These are phyloP conservation scores for Histomonas meleagridis DNA, from an alignment of 208 protist genomes.

Conservation along the genomic window DNA sequence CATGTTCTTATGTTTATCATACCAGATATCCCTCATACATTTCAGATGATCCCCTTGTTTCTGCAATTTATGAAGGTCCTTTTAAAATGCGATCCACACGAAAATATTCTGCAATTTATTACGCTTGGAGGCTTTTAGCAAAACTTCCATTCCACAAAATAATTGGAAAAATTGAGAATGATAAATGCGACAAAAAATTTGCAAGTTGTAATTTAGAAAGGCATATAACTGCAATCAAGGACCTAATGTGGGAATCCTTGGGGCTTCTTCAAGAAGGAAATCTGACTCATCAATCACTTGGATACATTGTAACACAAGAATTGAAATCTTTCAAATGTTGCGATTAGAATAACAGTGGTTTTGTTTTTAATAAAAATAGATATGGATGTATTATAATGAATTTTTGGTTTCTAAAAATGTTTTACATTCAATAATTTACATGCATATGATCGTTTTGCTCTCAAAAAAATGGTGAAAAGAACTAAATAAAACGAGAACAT, in stretches of 20 bases:
- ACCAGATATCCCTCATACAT: neutral
- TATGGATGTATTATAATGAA: too few species aligned
- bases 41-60: neutral
- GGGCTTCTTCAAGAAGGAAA: neutral
- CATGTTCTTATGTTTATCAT: neutral
- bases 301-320: neutral
- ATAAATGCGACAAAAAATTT: neutral
- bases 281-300: neutral
- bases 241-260: neutral
- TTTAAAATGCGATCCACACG: neutral
- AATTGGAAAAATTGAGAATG: neutral
- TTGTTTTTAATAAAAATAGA: too few species aligned
- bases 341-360: too few species aligned
- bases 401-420: too few species aligned
- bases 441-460: too few species aligned
- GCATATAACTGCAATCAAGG: neutral
- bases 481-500: too few species aligned
- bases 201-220: neutral
- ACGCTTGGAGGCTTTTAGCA: neutral
- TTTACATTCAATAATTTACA: too few species aligned
- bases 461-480: too few species aligned
- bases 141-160: neutral
- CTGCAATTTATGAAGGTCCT: neutral
- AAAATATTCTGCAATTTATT: neutral
- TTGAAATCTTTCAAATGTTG: too few species aligned